Conservation (phyloP, 768 basidiomycete species). For the Gymnopilus junonius region DNA sequence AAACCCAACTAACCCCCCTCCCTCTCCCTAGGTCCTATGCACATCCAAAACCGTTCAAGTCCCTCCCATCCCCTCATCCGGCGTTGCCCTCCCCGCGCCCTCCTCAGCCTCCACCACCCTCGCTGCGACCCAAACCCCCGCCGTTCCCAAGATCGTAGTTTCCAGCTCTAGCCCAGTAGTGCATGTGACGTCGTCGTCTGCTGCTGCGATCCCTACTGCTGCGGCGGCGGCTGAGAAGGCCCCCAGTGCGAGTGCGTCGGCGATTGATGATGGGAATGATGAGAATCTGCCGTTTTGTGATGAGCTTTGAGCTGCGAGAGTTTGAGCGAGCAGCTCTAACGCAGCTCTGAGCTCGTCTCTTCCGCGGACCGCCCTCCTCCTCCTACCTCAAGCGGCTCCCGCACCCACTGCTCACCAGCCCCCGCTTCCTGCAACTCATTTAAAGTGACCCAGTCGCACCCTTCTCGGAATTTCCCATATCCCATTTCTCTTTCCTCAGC, state of each 20-base stretch:
- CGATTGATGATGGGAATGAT: constrained; percentile 16
- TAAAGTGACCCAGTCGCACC: too few species aligned
- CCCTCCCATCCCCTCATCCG: constrained; percentile 25
- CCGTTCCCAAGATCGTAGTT: too few species aligned
- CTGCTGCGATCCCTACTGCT: not conserved
- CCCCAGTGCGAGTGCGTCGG: not conserved
- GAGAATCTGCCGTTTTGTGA: constrained; percentile 31
- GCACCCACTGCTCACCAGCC: not conserved
- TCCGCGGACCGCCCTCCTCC: not conserved
- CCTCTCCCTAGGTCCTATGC: constrained; percentile 30
- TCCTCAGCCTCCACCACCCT: constrained; percentile 15
- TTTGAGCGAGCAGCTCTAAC: not conserved
- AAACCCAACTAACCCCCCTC: not conserved
- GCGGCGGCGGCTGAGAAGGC: too few species aligned
- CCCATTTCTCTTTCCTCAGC: not conserved
- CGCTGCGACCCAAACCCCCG: not conserved
- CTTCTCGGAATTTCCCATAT: too few species aligned
- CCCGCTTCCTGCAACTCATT: too few species aligned
- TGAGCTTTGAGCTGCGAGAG: too few species aligned
- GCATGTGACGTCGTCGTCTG: not conserved
- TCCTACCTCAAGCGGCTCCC: not conserved
- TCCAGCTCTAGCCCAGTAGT: not conserved
- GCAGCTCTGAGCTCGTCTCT: not conserved
- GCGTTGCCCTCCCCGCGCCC: constrained; percentile 20
- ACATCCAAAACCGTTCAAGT: constrained; percentile 26